Conservation (phyloP, 768 basidiomycete species). For the Naematelia aurantialba region DNA sequence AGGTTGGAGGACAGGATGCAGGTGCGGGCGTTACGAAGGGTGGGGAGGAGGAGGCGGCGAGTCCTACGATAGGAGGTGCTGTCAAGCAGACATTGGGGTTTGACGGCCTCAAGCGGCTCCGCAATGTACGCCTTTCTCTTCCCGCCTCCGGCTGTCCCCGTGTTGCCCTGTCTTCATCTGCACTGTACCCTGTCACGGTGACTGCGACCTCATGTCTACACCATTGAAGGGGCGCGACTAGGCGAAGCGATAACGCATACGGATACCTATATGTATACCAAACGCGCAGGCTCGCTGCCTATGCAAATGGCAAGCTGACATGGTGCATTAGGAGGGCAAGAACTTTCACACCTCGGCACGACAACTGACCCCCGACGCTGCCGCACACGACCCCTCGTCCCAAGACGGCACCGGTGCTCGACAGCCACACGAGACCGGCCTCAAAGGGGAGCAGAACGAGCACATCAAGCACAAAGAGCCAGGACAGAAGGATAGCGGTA, state of each 20-base stretch:
- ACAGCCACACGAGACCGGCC: conserved; percentile 19
- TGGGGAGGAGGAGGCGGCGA: conserved; percentile 34
- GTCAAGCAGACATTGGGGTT: conserved; percentile 32
- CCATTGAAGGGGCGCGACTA: too few relatives aligned
- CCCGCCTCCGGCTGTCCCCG: not conserved
- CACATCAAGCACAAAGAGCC: conserved; percentile 42
- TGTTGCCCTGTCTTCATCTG: too few relatives aligned
- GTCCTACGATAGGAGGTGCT: conserved; percentile 12
- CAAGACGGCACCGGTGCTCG: conserved; percentile 29
- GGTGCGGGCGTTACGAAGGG: conserved; percentile 25
- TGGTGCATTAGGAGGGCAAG: conserved; percentile 19
- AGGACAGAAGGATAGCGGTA: conserved; percentile 21
- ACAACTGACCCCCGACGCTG: not conserved
- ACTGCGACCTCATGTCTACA: too few relatives aligned
- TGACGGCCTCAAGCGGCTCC: conserved; percentile 24
- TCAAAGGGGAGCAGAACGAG: conserved; percentile 45
- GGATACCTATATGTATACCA: too few relatives aligned
- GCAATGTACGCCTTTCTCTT: conserved; percentile 7
- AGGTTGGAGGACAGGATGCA: conserved; percentile 43
- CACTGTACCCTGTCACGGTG: too few relatives aligned
- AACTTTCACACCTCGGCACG: conserved; percentile 12
- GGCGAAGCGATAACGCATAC: too few relatives aligned
- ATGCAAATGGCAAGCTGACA: conserved; percentile 1
- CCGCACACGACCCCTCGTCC: conserved; percentile 4
- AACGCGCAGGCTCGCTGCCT: too few relatives aligned